Evolutionary conservation across 2,329 filamentous ascomycete genomes (phyloP), one percentile per base, ranked within the genome.

Genomic region (Akanthomyces uredinophilus): DNA sequence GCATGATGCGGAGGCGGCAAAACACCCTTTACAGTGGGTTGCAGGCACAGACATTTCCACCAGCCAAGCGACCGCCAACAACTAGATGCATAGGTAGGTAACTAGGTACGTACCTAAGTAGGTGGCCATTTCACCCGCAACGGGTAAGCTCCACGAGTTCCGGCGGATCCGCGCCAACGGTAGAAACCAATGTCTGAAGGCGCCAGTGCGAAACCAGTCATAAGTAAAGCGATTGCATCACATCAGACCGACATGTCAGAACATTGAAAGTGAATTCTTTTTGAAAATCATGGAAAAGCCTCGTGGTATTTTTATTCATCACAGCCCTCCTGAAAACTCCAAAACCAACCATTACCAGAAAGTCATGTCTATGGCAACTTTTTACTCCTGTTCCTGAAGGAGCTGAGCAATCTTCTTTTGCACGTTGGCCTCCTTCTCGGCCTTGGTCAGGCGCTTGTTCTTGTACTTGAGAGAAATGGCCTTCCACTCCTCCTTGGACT

Each of bases 401-500:
- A 96, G 84, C 81, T 89, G 84, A 76, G 89, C 87, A 83, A 99
- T 99, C 86, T 90, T 96, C 78, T 88, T 86, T 87, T 96, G 86
- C 79, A 99, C 86, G 70, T 88, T 86, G 79, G 87, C 83, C 77
- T 89, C 81, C 83, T 88, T 92, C 90, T 98, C 82, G 61, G 85
- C 92, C 84, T 88, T 89, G 78, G 85, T 88, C 70, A 92, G 85
- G 87, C 96, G 96, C 73, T 73, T 72, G 72, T 81, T 79, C 78
- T 81, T 86, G 90, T 86, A 92, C 87, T 98, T 96, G 84, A 92
- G 86, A 78, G 90, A 92, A 87, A 96, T 92, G 69, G 85, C 84
- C 89, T 96, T 96, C 90, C 91, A 96, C 83, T 97, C 87, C 68
- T 94, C 94, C 89, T 97, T 98, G 84, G 80, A 84, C 91, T 98